phyloP scores from a whole-genome alignment of 2,329 filamentous ascomycete genomes.

The Microcyclosporella mali region DNA sequence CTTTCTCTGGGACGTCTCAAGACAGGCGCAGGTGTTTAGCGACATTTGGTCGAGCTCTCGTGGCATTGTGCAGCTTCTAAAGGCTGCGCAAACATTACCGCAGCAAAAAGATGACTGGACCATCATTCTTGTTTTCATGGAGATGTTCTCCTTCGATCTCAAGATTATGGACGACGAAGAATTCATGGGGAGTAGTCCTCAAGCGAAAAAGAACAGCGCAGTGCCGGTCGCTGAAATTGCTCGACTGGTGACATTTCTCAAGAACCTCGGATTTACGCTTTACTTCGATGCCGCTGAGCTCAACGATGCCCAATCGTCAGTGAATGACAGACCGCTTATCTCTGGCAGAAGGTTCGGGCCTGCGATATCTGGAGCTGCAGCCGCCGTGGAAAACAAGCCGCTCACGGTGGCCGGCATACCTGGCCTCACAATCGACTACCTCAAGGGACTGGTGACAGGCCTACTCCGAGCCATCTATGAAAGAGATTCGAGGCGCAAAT shows the following conservation, averaged over 20 bases:
- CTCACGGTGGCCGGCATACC: conserved; percentile 55
- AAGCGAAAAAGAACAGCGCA: conserved; percentile 52
- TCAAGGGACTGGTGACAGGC: conserved; percentile 72
- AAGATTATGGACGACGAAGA: conserved; percentile 95
- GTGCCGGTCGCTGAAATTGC: conserved; percentile 66
- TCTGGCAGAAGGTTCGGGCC: conserved; percentile 6
- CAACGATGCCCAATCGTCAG: conserved; percentile 10
- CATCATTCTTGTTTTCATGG: conserved; percentile 81
- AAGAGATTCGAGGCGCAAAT: conserved; percentile 79
- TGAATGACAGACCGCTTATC: neutral
- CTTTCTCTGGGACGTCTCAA: conserved; percentile 74
- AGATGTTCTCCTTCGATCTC: conserved; percentile 87
- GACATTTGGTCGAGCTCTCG: conserved; percentile 53
- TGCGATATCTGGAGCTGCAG: neutral
- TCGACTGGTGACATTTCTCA: conserved; percentile 72
- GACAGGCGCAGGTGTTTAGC: conserved; percentile 51
- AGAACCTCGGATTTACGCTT: conserved; percentile 81
- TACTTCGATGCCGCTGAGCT: conserved; percentile 72
- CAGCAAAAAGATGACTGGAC: conserved; percentile 67
- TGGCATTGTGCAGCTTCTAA: conserved; percentile 53
- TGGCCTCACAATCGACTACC: conserved; percentile 69
- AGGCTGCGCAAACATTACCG: conserved; percentile 24
- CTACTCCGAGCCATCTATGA: conserved; percentile 86
- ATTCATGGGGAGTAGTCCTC: conserved; percentile 49
- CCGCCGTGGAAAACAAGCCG: conserved; percentile 29